phyloP scores from a whole-genome alignment of 2,329 filamentous ascomycete genomes.

The Botrytis squamosa region DNA sequence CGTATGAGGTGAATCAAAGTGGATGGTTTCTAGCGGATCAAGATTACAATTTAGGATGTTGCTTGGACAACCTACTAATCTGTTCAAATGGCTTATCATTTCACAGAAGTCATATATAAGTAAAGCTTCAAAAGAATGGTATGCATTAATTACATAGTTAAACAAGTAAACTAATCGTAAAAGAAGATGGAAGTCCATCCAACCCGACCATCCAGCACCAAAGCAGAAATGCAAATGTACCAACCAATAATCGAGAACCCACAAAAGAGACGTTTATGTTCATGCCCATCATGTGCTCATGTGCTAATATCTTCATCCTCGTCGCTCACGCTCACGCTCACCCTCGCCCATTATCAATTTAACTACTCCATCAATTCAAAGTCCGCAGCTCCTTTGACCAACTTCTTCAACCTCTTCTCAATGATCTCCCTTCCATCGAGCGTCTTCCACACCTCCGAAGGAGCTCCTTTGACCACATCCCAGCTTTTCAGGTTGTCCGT shows the following conservation, averaged over 20 bases:
- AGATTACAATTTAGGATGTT: background rate
- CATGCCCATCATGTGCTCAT: background rate
- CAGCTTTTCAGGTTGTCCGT: slow-evolving; percentile 77
- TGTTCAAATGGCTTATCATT: background rate
- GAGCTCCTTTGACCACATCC: slow-evolving; percentile 83
- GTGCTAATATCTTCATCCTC: background rate
- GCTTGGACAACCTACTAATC: background rate
- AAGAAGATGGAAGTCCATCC: slow-evolving; percentile 9
- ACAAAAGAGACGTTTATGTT: background rate
- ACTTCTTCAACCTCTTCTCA: slow-evolving; percentile 72
- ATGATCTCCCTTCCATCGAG: slow-evolving; percentile 69
- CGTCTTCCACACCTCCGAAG: slow-evolving; percentile 83
- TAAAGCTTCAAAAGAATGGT: background rate
- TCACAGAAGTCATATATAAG: background rate
- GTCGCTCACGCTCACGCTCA: background rate
- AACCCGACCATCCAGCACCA: slow-evolving; percentile 6
- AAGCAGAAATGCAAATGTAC: background rate
- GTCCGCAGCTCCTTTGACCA: slow-evolving; percentile 49
- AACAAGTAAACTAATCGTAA: background rate
- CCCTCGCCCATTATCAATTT: background rate
- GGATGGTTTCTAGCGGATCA: background rate
- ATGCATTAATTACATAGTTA: slow-evolving; percentile 1
- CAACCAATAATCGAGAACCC: background rate
- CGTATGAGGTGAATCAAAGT: background rate
- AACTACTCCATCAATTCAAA: background rate